These are phyloP conservation scores for Puccinia coronata DNA, from an alignment of 1,284 basidiomycete genomes.

Conservation along the genomic window DNA sequence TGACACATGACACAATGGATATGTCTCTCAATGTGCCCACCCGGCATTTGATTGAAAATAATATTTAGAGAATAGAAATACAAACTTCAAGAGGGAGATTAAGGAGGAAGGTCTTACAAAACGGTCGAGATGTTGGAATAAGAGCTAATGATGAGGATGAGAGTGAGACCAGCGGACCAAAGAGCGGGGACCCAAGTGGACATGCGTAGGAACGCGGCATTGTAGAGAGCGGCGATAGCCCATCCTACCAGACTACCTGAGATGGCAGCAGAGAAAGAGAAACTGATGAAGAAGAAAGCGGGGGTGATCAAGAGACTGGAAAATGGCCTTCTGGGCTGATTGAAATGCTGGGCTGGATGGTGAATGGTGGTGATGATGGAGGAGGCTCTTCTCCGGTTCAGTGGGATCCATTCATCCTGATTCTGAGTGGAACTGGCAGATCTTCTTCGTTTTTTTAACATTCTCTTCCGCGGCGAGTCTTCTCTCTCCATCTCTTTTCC, in stretches of 20 bases:
- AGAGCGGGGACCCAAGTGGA: constrained; percentile 40
- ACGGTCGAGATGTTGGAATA: constrained; percentile 37
- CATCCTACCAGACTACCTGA: constrained; percentile 51
- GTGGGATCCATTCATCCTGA: constrained; percentile 16
- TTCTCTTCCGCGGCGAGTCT: too few species aligned
- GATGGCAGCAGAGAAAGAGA: constrained; percentile 47
- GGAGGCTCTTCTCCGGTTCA: not conserved
- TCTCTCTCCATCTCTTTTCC: not conserved
- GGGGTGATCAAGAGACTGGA: constrained; percentile 44
- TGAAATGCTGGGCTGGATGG: not conserved
- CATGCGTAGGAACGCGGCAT: constrained; percentile 51
- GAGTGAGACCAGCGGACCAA: constrained; percentile 36
- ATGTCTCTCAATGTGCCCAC: too few species aligned
- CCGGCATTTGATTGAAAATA: too few species aligned
- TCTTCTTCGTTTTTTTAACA: not conserved
- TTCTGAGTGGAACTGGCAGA: not conserved
- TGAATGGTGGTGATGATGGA: constrained; percentile 36
- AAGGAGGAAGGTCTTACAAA: constrained; percentile 17
- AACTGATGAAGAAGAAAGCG: constrained; percentile 36
- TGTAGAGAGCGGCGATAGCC: constrained; percentile 51
- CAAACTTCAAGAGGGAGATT: not conserved
- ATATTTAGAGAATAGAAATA: not conserved
- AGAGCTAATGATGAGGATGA: constrained; percentile 43
- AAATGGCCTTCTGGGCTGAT: not conserved
- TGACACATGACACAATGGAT: too few species aligned